Percentiles rank a stretch among this genome's conserved stretches.
Evolutionary conservation across 495 filamentous ascomycete species (phyloP).

Genomic region (Friedmanniomyces endolithicus): DNA sequence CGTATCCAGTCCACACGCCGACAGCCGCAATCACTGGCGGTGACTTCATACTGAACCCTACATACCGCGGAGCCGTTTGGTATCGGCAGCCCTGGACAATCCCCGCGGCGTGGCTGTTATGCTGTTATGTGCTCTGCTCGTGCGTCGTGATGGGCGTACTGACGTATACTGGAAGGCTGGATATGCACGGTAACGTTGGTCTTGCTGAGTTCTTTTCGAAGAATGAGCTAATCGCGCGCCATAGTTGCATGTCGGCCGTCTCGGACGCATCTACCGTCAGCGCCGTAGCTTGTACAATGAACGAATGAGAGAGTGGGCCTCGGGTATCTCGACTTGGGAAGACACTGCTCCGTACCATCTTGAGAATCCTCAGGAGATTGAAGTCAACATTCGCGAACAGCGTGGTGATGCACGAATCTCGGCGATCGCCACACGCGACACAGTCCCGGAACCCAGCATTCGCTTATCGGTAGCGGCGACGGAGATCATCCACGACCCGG

Average conservation of each 20-base stretch:
- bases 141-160: background rate
- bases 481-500: background rate
- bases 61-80: background rate
- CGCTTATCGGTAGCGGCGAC: background rate
- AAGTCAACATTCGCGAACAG: background rate
- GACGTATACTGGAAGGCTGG: background rate
- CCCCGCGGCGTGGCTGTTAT: background rate
- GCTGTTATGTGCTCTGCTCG: background rate
- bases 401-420: background rate
- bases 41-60: background rate
- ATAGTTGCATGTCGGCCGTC: background rate
- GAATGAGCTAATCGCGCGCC: background rate
- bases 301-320: background rate
- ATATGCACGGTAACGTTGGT: background rate
- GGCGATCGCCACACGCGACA: background rate
- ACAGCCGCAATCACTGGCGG: background rate
- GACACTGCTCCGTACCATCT: background rate
- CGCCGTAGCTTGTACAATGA: background rate
- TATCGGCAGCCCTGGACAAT: background rate
- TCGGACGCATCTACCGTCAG: background rate
- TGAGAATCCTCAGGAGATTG: background rate
- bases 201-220: background rate
- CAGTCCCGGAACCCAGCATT: background rate
- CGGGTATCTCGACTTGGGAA: background rate
- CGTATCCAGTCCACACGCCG: background rate